Evolutionary conservation across 2,329 filamentous ascomycete species (phyloP).

Genomic region (Diaporthe amygdali): DNA sequence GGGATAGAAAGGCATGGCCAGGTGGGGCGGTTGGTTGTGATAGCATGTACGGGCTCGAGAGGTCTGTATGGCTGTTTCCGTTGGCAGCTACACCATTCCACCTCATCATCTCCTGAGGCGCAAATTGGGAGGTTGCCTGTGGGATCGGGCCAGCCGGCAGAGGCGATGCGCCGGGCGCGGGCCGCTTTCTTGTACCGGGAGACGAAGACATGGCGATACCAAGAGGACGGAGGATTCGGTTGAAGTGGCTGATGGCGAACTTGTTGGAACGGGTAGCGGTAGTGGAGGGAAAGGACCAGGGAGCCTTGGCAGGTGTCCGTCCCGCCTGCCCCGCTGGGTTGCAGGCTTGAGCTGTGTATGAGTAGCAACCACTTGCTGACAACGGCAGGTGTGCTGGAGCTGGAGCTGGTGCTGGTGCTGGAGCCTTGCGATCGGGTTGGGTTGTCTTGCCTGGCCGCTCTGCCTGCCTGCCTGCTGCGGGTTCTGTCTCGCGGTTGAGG

Average conservation of each 20-base stretch:
- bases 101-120: constrained; percentile 51
- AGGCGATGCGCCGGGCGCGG: constrained; percentile 69
- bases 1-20: constrained; percentile 15
- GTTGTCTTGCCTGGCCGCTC: not conserved
- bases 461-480: not conserved
- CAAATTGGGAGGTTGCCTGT: constrained; percentile 55
- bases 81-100: constrained; percentile 48
- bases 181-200: constrained; percentile 69
- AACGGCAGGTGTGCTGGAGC: not conserved
- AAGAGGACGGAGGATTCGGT: not conserved
- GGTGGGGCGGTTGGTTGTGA: constrained; percentile 33
- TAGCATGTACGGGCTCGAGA: constrained; percentile 45
- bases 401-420: no score
- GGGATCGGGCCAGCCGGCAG: constrained; percentile 61
- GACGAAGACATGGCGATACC: constrained; percentile 47
- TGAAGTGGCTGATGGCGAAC: not conserved
- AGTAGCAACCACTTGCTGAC: not conserved
- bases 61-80: constrained; percentile 42
- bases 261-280: not conserved
- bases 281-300: constrained; percentile 3
- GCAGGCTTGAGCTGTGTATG: not conserved
- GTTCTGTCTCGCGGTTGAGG: not conserved
- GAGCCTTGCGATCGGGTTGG: not conserved
- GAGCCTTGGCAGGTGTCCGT: not conserved
- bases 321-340: constrained; percentile 8